phyloP scores from a whole-genome alignment of 2,329 filamentous ascomycete species.

The Lecanosticta acicola region DNA sequence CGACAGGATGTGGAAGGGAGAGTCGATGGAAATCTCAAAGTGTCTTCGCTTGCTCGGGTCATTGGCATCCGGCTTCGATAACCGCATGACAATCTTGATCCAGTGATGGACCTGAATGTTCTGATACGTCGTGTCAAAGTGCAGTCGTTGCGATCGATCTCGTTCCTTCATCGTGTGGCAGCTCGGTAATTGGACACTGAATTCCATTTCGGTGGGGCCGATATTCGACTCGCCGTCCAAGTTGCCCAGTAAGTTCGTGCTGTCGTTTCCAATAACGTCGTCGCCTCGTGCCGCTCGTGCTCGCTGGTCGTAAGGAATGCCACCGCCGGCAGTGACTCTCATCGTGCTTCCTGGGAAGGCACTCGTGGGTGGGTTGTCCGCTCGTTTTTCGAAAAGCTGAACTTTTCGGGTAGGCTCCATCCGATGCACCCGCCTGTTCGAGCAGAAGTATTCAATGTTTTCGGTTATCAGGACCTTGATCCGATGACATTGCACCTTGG shows the following conservation, averaged over 20 bases:
- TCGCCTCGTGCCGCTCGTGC: constrained; percentile 53
- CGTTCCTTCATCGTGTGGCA: constrained; percentile 76
- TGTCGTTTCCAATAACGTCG: constrained; percentile 48
- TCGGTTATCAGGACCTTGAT: constrained; percentile 90
- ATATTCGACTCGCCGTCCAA: constrained; percentile 70
- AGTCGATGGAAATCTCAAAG: constrained; percentile 95
- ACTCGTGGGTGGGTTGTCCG: constrained; percentile 68
- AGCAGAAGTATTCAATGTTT: constrained; percentile 85
- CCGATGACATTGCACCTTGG: constrained; percentile 88
- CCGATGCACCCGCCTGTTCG: constrained; percentile 75
- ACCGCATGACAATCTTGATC: constrained; percentile 96
- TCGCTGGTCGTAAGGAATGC: constrained; percentile 61
- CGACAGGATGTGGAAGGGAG: constrained; percentile 86
- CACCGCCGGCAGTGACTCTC: constrained; percentile 72
- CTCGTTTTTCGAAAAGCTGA: constrained; percentile 78
- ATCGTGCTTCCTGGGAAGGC: constrained; percentile 71
- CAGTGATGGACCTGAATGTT: constrained; percentile 93
- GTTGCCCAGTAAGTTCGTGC: constrained; percentile 72
- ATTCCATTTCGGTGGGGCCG: constrained; percentile 89
- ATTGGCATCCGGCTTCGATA: constrained; percentile 74
- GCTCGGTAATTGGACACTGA: constrained; percentile 85
- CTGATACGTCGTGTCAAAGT: constrained; percentile 89
- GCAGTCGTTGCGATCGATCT: constrained; percentile 60
- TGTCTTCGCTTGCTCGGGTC: constrained; percentile 76
- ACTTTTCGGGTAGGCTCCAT: constrained; percentile 81